Evolutionary conservation across 371 early-diverging fungal species (phyloP).

Genomic region (Syncephalastrum racemosum): DNA sequence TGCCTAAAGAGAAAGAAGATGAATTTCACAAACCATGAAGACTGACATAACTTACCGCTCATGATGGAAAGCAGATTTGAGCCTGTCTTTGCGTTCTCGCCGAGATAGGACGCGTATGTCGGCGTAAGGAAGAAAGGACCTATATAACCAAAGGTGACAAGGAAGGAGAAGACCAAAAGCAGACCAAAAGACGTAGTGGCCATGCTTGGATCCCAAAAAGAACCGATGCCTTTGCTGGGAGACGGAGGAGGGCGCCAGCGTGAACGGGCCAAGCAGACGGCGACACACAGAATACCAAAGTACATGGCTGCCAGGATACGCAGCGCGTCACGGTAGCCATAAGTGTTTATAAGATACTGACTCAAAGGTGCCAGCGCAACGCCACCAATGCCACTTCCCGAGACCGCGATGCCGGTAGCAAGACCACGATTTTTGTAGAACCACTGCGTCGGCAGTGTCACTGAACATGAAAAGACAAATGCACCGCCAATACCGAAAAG

Average conservation of each 20-base stretch:
- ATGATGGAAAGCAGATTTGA: slow-evolving; percentile 13
- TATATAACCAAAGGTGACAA: slow-evolving; percentile 42
- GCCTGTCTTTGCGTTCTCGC: slow-evolving; percentile 1
- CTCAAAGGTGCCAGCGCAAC: slow-evolving; percentile 60
- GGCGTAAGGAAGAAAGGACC: slow-evolving; percentile 19
- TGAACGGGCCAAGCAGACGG: slow-evolving; percentile 26
- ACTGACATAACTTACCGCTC: slow-evolving; percentile 4
- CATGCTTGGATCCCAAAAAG: slow-evolving; percentile 23
- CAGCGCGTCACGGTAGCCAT: slow-evolving; percentile 55
- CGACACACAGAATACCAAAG: slow-evolving; percentile 32
- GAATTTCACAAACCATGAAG: too few species aligned
- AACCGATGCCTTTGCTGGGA: slow-evolving; percentile 5
- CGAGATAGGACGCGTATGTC: slow-evolving; percentile 4
- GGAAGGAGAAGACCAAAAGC: slow-evolving; percentile 34
- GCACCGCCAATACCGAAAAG: slow-evolving; percentile 38
- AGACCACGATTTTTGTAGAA: slow-evolving; percentile 38
- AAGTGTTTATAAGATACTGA: slow-evolving; percentile 39
- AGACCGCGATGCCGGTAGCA: slow-evolving; percentile 57
- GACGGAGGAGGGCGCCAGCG: slow-evolving; percentile 24
- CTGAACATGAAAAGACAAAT: slow-evolving; percentile 37
- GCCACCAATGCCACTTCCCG: slow-evolving; percentile 75
- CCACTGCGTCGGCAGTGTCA: slow-evolving; percentile 52
- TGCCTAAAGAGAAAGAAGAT: not conserved
- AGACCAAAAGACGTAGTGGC: slow-evolving; percentile 22
- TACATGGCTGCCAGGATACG: slow-evolving; percentile 35